Conservation (phyloP, 169 alveolate species). For the Cryptosporidium ryanae region DNA sequence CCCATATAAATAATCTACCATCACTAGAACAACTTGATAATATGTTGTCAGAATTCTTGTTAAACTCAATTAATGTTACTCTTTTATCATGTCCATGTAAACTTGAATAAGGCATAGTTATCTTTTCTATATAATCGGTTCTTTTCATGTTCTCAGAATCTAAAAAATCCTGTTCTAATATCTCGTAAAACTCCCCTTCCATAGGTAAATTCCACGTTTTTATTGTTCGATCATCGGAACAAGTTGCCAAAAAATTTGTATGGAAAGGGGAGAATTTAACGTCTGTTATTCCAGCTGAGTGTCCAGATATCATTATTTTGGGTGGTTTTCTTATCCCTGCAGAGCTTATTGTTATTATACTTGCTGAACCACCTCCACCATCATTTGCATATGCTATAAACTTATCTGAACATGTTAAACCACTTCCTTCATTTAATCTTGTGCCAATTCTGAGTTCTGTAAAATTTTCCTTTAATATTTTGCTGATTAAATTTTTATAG, state of each 20-base stretch:
- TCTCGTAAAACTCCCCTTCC: conserved; percentile 49
- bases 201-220: conserved; percentile 54
- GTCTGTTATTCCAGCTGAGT: conserved; percentile 69
- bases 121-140: conserved; percentile 35
- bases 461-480: conserved; percentile 23
- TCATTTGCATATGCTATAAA: conserved; percentile 72
- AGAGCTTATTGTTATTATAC: conserved; percentile 55
- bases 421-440: conserved; percentile 51
- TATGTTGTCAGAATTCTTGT: conserved; percentile 43
- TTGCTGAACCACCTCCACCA: conserved; percentile 75
- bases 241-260: conserved; percentile 52
- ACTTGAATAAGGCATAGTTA: conserved; percentile 31
- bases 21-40: conserved; percentile 45
- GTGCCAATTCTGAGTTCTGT: conserved; percentile 66
- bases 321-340: conserved; percentile 68
- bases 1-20: conserved; percentile 62
- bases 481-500: conserved; percentile 32
- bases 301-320: conserved; percentile 63
- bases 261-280: conserved; percentile 60
- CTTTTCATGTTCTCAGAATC: conserved; percentile 65
- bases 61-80: conserved; percentile 52
- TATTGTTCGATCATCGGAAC: conserved; percentile 62
- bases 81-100: conserved; percentile 70
- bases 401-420: conserved; percentile 56
- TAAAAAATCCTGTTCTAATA: conserved; percentile 25